Evolutionary conservation across 2,329 filamentous ascomycete species (phyloP).

Genomic region (Aspergillus vadensis): DNA sequence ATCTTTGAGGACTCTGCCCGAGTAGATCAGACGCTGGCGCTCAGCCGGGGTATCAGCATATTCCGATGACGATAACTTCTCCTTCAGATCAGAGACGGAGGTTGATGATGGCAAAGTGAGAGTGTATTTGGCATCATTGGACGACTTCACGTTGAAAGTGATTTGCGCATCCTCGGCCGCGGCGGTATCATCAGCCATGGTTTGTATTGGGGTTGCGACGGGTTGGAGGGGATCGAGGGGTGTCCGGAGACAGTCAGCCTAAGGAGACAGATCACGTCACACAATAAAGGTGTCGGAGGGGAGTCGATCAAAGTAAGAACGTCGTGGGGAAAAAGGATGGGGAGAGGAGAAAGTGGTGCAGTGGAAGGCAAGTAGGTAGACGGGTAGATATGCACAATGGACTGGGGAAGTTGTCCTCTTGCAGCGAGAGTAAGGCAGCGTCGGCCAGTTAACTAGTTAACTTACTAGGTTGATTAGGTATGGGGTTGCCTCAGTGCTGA

Average conservation of each 20-base stretch:
- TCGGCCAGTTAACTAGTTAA: too few species aligned
- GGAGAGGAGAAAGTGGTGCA: not conserved
- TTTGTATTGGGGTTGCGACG: slow-evolving; percentile 16
- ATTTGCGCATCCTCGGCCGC: slow-evolving; percentile 69
- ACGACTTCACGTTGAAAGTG: slow-evolving; percentile 98
- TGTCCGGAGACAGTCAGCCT: slow-evolving; percentile 5
- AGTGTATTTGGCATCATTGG: slow-evolving; percentile 80
- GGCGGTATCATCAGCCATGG: slow-evolving; percentile 45
- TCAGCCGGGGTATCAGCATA: slow-evolving; percentile 85
- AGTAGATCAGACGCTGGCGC: slow-evolving; percentile 94
- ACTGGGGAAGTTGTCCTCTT: slow-evolving; percentile 3
- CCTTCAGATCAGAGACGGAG: slow-evolving; percentile 83
- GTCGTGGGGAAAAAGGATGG: not conserved
- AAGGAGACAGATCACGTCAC: slow-evolving; percentile 15
- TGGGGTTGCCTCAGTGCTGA: not conserved
- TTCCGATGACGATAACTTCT: slow-evolving; percentile 77
- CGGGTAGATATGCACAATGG: slow-evolving; percentile 1
- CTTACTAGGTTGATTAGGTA: not conserved
- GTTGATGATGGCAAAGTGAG: slow-evolving; percentile 77
- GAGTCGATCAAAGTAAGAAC: not conserved
- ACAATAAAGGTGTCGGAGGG: not conserved
- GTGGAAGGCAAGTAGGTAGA: not conserved
- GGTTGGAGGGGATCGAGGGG: slow-evolving; percentile 13
- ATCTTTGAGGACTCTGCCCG: slow-evolving; percentile 94
- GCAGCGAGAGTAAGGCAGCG: not conserved